Conservation (phyloP, 2,329 filamentous ascomycete species). For the Fusarium sulawesiense region DNA sequence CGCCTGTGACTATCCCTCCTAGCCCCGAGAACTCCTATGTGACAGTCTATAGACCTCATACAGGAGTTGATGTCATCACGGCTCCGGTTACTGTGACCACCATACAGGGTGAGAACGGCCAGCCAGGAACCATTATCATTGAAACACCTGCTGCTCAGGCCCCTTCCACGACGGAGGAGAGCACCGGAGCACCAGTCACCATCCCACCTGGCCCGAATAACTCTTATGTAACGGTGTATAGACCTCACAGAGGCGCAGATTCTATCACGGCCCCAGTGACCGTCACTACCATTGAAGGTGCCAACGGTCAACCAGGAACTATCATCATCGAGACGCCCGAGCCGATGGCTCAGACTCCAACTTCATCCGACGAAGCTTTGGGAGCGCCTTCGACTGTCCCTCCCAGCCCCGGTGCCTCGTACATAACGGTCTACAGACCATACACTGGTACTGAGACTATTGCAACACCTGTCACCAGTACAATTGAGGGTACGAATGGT, state of each 20-base stretch:
- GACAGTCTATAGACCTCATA: constrained; percentile 30
- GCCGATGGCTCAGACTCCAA: neutral
- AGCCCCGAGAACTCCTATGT: constrained; percentile 23
- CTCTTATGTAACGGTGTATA: constrained; percentile 20
- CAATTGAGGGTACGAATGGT: neutral
- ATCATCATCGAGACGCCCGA: constrained; percentile 22
- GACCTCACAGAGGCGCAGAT: constrained; percentile 9
- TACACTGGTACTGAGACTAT: neutral
- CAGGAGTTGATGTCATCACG: constrained; percentile 16
- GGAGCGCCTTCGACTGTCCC: neutral
- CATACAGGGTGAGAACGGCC: constrained; percentile 12
- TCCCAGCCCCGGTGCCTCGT: neutral
- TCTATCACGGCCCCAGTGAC: constrained; percentile 16
- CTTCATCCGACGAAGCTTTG: neutral
- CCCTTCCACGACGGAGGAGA: neutral
- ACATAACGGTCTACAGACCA: neutral
- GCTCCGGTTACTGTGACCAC: constrained; percentile 27
- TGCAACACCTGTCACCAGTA: neutral
- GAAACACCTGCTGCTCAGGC: constrained; percentile 14
- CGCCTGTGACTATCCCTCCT: constrained; percentile 21
- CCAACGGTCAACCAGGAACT: constrained; percentile 14
- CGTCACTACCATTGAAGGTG: constrained; percentile 12
- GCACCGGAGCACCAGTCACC: constrained; percentile 1
- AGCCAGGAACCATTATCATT: constrained; percentile 21
- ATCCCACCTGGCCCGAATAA: constrained; percentile 12